These are phyloP conservation scores for Nicotiana rustica DNA, from an alignment of 305 asterid genomes.

Conservation along the genomic window DNA sequence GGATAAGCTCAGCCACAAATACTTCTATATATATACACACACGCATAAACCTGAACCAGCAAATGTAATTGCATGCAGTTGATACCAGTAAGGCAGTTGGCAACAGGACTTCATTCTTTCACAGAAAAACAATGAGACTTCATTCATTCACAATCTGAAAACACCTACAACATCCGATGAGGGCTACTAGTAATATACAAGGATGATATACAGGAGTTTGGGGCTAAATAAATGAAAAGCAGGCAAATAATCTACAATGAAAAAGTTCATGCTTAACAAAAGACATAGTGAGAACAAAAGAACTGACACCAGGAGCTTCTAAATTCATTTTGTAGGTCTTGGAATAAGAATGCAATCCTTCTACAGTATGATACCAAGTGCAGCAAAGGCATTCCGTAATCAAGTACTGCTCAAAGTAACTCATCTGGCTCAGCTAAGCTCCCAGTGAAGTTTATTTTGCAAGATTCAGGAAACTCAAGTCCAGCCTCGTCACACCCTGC, in stretches of 20 bases:
- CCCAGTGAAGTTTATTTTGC: constrained; percentile 78
- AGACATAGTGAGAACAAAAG: not conserved
- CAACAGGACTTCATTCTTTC: too few relatives aligned
- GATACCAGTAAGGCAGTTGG: not conserved
- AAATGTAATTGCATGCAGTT: constrained; percentile 18
- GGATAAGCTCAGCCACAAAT: not conserved
- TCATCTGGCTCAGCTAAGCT: constrained; percentile 77
- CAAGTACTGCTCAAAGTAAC: constrained; percentile 47
- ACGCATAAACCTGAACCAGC: not conserved
- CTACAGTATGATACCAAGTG: not conserved
- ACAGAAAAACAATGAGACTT: not conserved
- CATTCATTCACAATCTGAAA: constrained; percentile 15
- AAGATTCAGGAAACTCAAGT: constrained; percentile 55
- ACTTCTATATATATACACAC: not conserved
- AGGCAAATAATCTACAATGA: constrained; percentile 18
- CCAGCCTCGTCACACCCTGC: constrained; percentile 64
- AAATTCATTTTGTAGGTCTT: not conserved
- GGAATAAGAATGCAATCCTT: not conserved
- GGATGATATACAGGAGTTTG: constrained; percentile 28
- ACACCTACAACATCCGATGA: not conserved
- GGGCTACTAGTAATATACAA: constrained; percentile 24
- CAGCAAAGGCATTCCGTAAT: not conserved
- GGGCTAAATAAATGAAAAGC: not conserved
- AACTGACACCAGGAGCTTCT: constrained; percentile 26
- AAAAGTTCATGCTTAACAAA: not conserved